A percentile compares a stretch with the other conserved stretches of the same genome.
These are phyloP conservation scores for Flaveria sonorensis DNA, from an alignment of 129 eudicot genomes.

Conservation along the genomic window DNA sequence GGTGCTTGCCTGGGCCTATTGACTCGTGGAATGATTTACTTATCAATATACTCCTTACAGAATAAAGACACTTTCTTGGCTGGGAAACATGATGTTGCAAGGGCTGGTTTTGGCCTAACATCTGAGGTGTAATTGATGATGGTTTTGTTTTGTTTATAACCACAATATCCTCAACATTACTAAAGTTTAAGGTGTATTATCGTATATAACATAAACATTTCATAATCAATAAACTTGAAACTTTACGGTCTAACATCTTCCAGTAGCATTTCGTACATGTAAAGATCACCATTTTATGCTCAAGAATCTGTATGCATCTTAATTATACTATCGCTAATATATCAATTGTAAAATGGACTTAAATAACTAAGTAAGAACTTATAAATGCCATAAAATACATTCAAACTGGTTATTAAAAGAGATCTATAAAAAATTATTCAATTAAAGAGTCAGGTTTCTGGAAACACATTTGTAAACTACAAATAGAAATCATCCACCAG, in stretches of 20 bases:
- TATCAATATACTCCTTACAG: slow-evolving; percentile 42
- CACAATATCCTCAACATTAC: neutral
- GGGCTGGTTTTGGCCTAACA: too few relatives aligned
- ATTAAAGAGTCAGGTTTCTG: neutral
- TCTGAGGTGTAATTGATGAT: neutral
- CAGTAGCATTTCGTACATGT: neutral
- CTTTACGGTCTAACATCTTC: neutral
- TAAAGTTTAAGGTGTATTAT: neutral
- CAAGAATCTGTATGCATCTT: neutral
- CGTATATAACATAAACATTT: too few relatives aligned
- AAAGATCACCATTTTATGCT: neutral
- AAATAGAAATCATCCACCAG: neutral
- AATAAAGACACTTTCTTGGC: neutral
- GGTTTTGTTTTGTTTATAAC: neutral
- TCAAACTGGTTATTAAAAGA: neutral
- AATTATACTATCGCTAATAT: too few relatives aligned
- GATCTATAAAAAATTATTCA: too few relatives aligned
- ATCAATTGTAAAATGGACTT: neutral
- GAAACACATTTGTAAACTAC: slow-evolving; percentile 12
- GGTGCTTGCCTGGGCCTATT: slow-evolving; percentile 97
- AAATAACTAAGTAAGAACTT: neutral
- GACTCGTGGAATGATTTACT: slow-evolving; percentile 86
- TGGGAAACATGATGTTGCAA: too few relatives aligned
- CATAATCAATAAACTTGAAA: neutral
- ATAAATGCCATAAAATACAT: neutral